Evolutionary conservation across 306 rosid genomes (phyloP), one percentile per base, ranked within the genome.

Genomic region (Luffa aegyptiaca): DNA sequence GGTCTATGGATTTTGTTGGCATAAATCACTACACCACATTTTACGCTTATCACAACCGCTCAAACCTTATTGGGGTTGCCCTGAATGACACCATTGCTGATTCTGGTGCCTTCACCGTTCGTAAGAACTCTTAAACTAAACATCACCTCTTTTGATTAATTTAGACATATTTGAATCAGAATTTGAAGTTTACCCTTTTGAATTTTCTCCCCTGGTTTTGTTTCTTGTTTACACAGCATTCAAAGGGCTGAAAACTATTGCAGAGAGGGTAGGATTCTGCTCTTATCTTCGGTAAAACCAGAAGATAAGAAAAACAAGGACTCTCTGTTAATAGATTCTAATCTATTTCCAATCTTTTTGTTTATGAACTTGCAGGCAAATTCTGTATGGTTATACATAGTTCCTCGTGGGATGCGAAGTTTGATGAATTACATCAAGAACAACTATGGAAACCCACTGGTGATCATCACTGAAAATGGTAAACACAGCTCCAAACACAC

Each of bases 11-110:
- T 84, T 96, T 96, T 84, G 91, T 96, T 10, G 99, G 97, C 68
- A 96, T 96, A 51, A 96, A 96, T 82, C 97, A 96, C 86, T 96
- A 93, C 88, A 96, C 98, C 42, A 91, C 99, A 2, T 86, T 75
- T 80, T 93, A 87, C 81, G 97, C 90, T 26, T 75, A 72, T 31
- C 49, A 87, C 65, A 84, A 87, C 80, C 16, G 80, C 49, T 26
- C 80, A 48, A 41, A 77, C 75, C 0, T 0, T 74, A 0, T 89
- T 18, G 89, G 87, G 26, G 10, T 2, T 49, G 41, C 82, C 11
- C 91, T 93, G 26, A 68, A 85, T 39, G 97, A 88, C 66, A 3
- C 89, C 74, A 44, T 80, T 75, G 88, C 90, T 69, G 98, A 95
- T 61, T 87, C 99, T 3, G 98, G 92, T 13, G 79, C 94, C 77